Conservation (phyloP, 768 basidiomycete genomes). For the Tricholoma saponaceum region DNA sequence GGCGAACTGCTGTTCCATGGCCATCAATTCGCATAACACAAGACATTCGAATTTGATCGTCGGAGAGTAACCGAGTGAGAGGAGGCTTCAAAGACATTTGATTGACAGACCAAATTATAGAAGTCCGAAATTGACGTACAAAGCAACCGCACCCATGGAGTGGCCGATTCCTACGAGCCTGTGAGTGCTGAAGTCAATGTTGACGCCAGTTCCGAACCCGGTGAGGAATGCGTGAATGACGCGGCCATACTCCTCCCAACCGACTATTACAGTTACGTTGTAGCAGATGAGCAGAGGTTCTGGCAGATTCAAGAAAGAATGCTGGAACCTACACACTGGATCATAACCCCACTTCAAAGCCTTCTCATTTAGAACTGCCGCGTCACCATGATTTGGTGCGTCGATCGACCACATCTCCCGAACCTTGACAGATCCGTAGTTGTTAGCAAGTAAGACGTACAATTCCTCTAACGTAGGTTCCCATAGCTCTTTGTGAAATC, state of each 20-base stretch:
- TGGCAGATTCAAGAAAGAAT: neutral
- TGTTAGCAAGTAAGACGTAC: constrained; percentile 21
- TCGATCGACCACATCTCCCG: constrained; percentile 50
- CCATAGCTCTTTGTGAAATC: constrained; percentile 59
- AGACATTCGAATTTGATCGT: constrained; percentile 32
- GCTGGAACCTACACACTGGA: constrained; percentile 32
- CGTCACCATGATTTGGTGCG: constrained; percentile 53
- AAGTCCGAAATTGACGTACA: constrained; percentile 28
- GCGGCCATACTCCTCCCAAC: constrained; percentile 52
- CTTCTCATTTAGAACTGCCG: constrained; percentile 44
- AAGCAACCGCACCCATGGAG: constrained; percentile 46
- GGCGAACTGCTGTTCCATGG: constrained; percentile 18
- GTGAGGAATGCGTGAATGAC: constrained; percentile 43
- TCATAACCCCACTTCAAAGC: constrained; percentile 36
- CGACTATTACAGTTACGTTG: constrained; percentile 26
- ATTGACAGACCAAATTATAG: neutral
- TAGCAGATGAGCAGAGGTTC: neutral
- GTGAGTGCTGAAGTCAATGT: constrained; percentile 45
- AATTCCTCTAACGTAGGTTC: constrained; percentile 51
- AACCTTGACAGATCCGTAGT: constrained; percentile 26
- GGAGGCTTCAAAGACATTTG: constrained; percentile 23
- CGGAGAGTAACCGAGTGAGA: constrained; percentile 39
- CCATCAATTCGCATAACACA: constrained; percentile 46
- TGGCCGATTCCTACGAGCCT: constrained; percentile 50
- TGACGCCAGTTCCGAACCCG: constrained; percentile 43